Conservation (phyloP, 73 alveolate genomes). For the Blepharisma stoltei region DNA sequence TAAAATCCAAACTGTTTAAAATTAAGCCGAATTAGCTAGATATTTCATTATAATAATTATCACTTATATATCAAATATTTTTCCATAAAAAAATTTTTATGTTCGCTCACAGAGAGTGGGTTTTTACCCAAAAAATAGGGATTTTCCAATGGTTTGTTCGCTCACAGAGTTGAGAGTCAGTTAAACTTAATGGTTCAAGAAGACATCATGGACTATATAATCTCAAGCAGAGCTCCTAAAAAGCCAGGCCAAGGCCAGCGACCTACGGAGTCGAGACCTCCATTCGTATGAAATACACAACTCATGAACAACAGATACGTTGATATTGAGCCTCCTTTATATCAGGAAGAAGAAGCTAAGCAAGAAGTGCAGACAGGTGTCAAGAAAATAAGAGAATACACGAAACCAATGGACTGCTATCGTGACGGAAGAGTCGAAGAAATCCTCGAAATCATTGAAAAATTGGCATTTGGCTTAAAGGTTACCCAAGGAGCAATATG, state of each 20-base stretch:
- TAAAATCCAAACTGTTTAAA: too few species aligned
- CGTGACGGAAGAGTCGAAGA: conserved; percentile 45
- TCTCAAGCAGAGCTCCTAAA: conserved; percentile 6
- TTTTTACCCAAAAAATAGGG: too few species aligned
- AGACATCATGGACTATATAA: conserved; percentile 60
- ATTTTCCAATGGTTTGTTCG: too few species aligned
- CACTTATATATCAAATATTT: too few species aligned
- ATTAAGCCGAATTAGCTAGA: too few species aligned
- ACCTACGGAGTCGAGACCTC: neutral
- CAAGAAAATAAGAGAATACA: conserved; percentile 33
- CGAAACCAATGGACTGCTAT: conserved; percentile 49
- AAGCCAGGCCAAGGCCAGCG: neutral
- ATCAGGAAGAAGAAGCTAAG: neutral
- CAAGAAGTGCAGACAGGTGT: neutral
- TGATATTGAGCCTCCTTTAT: neutral
- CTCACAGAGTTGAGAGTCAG: conserved; percentile 36
- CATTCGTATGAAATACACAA: neutral
- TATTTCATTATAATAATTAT: too few species aligned
- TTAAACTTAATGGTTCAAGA: conserved; percentile 57
- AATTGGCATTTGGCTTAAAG: conserved; percentile 6
- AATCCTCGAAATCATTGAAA: conserved; percentile 30
- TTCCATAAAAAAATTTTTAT: too few species aligned
- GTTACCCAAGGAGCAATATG: neutral
- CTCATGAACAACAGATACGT: conserved; percentile 15
- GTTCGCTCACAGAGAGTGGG: too few species aligned